phyloP scores from a whole-genome alignment of 2,329 filamentous ascomycete genomes.

The Aspergillus quadrilineatus region DNA sequence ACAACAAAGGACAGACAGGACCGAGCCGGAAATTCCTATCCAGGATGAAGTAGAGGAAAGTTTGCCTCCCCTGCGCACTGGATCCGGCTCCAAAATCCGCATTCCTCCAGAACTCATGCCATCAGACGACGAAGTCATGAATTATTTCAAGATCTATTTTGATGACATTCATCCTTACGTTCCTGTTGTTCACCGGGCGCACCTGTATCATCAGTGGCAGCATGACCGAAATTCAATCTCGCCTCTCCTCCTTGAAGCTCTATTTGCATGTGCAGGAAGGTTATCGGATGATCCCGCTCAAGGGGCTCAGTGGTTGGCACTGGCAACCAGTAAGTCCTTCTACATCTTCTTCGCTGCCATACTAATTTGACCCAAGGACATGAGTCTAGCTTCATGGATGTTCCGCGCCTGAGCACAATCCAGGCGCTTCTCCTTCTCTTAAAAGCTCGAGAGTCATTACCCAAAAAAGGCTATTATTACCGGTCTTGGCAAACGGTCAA shows the following conservation, averaged over 20 bases:
- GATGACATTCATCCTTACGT: constrained; percentile 87
- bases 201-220: constrained; percentile 89
- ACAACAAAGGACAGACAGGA: constrained; percentile 53
- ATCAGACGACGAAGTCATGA: constrained; percentile 73
- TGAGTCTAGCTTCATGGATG: constrained; percentile 89
- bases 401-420: constrained; percentile 84
- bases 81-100: constrained; percentile 73
- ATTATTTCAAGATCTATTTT: constrained; percentile 91
- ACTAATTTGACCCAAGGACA: constrained; percentile 58
- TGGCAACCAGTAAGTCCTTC: constrained; percentile 71
- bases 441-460: constrained; percentile 87
- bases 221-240: constrained; percentile 80
- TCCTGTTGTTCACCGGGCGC: constrained; percentile 77
- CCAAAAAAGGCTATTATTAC: constrained; percentile 93
- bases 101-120: constrained; percentile 95
- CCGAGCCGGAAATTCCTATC: constrained; percentile 55
- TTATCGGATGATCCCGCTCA: constrained; percentile 79
- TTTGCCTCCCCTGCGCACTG: constrained; percentile 66
- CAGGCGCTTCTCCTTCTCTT: constrained; percentile 84
- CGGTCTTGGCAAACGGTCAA: constrained; percentile 96
- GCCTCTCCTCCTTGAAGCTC: constrained; percentile 80
- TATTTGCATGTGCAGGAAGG: constrained; percentile 85
- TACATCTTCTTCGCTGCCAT: constrained; percentile 4
- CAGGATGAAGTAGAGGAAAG: constrained; percentile 70
- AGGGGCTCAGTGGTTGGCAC: constrained; percentile 87